Evolutionary conservation across 179 eudicot genomes (phyloP).

Genomic region (Spinacia oleracea): DNA sequence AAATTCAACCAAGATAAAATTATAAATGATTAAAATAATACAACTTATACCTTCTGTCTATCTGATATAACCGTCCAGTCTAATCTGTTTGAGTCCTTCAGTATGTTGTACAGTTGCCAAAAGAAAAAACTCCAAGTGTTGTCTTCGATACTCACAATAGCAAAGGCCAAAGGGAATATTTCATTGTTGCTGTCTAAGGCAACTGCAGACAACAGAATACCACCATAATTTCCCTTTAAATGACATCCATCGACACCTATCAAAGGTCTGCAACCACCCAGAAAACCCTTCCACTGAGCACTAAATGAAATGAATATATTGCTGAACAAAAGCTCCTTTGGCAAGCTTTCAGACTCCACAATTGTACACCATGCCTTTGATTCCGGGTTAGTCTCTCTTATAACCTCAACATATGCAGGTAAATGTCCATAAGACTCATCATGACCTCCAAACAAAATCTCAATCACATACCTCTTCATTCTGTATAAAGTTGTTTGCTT

Average conservation of each 20-base stretch:
- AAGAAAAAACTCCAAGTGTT: not conserved
- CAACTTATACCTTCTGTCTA: not conserved
- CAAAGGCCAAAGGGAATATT: not conserved
- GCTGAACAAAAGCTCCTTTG: not conserved
- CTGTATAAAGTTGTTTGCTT: not conserved
- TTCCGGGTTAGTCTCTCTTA: not conserved
- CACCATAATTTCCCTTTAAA: not conserved
- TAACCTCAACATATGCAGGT: not conserved
- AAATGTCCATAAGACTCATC: not conserved
- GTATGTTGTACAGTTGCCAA: not conserved
- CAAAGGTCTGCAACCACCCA: not conserved
- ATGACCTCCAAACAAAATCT: not conserved
- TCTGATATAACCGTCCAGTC: not conserved
- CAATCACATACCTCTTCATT: not conserved
- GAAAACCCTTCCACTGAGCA: not conserved
- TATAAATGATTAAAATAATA: too few species aligned
- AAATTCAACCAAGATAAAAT: too few species aligned
- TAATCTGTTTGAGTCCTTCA: not conserved
- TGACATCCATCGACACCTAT: not conserved
- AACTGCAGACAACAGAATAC: not conserved
- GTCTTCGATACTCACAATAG: not conserved
- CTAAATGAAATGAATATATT: not conserved
- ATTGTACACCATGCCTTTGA: not conserved
- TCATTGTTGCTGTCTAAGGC: not conserved
- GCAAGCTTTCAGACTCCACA: not conserved